phyloP scores from a whole-genome alignment of 345 rosid species.

The Bruguiera parviflora region DNA sequence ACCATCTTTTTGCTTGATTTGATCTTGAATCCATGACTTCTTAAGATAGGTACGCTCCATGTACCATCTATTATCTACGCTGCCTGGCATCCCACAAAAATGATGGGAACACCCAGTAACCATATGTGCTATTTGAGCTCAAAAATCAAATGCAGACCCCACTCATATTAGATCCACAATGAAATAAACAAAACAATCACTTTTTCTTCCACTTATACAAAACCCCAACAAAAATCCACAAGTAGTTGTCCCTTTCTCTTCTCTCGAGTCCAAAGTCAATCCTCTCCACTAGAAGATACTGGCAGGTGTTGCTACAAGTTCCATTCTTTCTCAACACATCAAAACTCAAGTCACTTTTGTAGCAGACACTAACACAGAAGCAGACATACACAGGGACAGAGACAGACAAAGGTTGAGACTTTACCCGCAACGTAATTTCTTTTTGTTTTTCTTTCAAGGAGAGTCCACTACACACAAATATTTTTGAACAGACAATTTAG shows the following conservation, averaged over 20 bases:
- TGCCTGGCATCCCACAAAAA: constrained; percentile 36
- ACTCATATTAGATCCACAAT: constrained; percentile 11
- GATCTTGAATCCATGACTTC: constrained; percentile 50
- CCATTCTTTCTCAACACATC: background rate
- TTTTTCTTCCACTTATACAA: background rate
- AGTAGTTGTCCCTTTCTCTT: constrained; percentile 1
- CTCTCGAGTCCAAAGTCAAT: constrained; percentile 5
- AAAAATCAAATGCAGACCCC: background rate
- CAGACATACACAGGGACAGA: constrained; percentile 21
- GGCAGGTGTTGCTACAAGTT: background rate
- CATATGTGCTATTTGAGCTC: constrained; percentile 4
- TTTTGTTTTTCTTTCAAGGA: background rate
- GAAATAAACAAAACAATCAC: background rate
- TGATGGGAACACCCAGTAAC: constrained; percentile 25
- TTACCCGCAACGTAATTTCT: background rate
- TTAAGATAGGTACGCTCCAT: constrained; percentile 37
- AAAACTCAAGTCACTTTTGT: constrained; percentile 11
- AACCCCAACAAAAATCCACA: constrained; percentile 4
- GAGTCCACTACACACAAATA: background rate
- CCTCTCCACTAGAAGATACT: background rate
- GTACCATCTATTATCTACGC: constrained; percentile 21
- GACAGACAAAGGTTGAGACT: constrained; percentile 25
- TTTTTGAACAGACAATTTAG: constrained; percentile 4
- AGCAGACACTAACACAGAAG: constrained; percentile 14
- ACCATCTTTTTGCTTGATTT: constrained; percentile 55